phyloP scores from a whole-genome alignment of 2,329 filamentous ascomycete species.

The Fusarium liriodendri region DNA sequence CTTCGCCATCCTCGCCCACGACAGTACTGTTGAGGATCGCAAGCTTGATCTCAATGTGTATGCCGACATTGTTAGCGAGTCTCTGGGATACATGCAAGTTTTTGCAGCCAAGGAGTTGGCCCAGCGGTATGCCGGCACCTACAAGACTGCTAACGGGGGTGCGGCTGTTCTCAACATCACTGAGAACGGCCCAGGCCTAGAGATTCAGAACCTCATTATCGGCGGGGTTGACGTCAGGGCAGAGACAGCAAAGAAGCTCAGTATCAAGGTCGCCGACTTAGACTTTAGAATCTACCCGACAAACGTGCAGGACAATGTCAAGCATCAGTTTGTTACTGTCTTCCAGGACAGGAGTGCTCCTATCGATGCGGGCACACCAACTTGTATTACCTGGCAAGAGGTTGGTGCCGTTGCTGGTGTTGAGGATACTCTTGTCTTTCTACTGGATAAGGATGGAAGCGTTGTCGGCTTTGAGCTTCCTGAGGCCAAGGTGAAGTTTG shows the following conservation, averaged over 20 bases:
- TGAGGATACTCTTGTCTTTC: slow-evolving; percentile 23
- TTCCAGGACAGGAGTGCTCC: slow-evolving; percentile 47
- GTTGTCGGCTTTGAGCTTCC: slow-evolving; percentile 17
- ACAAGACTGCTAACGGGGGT: not conserved
- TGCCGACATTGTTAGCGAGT: slow-evolving; percentile 46
- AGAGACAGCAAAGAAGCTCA: slow-evolving; percentile 29
- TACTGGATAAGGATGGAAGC: not conserved
- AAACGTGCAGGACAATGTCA: slow-evolving; percentile 34
- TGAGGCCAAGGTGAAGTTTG: not conserved
- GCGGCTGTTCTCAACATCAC: slow-evolving; percentile 23
- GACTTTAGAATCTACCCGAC: slow-evolving; percentile 48
- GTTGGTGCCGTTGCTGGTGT: slow-evolving; percentile 11
- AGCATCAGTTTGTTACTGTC: slow-evolving; percentile 45
- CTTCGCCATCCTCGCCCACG: slow-evolving; percentile 49
- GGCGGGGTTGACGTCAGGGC: slow-evolving; percentile 30
- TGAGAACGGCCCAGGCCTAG: slow-evolving; percentile 41
- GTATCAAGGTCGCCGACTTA: slow-evolving; percentile 32
- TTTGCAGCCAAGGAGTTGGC: slow-evolving; percentile 27
- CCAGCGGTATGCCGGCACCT: slow-evolving; percentile 19
- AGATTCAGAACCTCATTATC: slow-evolving; percentile 32
- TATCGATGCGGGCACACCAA: slow-evolving; percentile 48
- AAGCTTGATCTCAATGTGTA: slow-evolving; percentile 49
- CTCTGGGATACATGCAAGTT: slow-evolving; percentile 12
- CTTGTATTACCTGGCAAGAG: slow-evolving; percentile 48
- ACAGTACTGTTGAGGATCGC: slow-evolving; percentile 32